Evolutionary conservation across 331 rosid species (phyloP), one percentile per base, ranked within the genome.

Genomic region (Telfairia occidentalis): DNA sequence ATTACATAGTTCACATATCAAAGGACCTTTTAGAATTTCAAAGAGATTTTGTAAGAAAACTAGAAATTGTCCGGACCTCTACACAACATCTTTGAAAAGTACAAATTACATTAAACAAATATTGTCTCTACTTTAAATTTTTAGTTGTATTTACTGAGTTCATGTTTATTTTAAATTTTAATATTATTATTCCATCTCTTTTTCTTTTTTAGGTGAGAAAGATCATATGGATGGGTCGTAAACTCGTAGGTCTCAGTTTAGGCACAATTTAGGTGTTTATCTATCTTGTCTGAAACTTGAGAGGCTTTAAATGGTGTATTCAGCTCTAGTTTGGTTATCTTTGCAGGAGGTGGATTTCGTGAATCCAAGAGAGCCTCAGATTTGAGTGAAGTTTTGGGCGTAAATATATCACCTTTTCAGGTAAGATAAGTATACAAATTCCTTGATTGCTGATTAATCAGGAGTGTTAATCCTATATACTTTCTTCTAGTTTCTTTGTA

Each of bases 321-420:
- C 21, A 53, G 43, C 57, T 42, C 28, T 21, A 48, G 54, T 30
- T 55, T 28, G 46, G 66, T 40, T 57, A 65, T 64, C 24, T 58
- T 18, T 59, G 72, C 59, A 93, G 98, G 98, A 60, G 97, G 98
- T 78, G 98, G 97, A 29, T 80, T 76, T 89, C 90, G 84, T 78
- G 98, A 93, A 84, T 87, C 96, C 40, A 88, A 71, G 81, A 93
- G 98, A 83, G 97, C 97, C 67, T 78, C 67, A 5, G 86, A 91
- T 84, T 85, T 94, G 35, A 91, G 91, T 75, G 71, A 86, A 71
- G 83, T 91, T 21, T 76, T 94, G 73, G 95, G 90, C 72, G 69
- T 94, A 52, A 74, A 88, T 10, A 77, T 94, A 79, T 84, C 89
- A 63, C 76, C 96, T 76, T 82, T 83, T 38, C 98, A 94, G 98